A percentile compares a stretch with the other conserved stretches of the same genome.
Conservation (phyloP, 169 alveolate genomes). For the Hepatocystis sp. region DNA sequence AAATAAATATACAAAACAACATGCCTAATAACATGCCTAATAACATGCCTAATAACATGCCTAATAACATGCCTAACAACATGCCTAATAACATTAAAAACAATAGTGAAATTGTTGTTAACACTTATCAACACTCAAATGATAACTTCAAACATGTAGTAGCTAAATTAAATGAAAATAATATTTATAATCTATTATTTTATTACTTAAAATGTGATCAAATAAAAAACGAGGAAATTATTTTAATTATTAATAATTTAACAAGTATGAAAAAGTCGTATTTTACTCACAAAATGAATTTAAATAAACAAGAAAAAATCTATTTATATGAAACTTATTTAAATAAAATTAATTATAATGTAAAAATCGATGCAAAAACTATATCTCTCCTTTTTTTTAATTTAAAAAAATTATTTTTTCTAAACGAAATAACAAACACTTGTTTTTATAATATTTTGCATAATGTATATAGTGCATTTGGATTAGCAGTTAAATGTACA, state of each 20-base stretch:
- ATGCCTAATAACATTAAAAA: too few relatives aligned
- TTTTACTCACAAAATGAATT: conserved; percentile 30
- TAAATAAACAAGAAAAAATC: conserved; percentile 9
- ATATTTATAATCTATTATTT: conserved; percentile 20
- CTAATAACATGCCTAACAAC: too few relatives aligned
- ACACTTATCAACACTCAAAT: too few relatives aligned
- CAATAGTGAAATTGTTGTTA: too few relatives aligned
- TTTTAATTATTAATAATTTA: conserved; percentile 18
- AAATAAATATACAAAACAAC: too few relatives aligned
- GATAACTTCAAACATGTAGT: too few relatives aligned
- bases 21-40: too few relatives aligned
- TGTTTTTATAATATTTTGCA: neutral
- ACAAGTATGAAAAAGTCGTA: neutral
- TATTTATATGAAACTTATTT: conserved; percentile 19
- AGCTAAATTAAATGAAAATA: conserved; percentile 16
- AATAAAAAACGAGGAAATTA: conserved; percentile 20
- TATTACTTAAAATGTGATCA: conserved; percentile 11
- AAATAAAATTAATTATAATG: conserved; percentile 10
- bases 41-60: too few relatives aligned
- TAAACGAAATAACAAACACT: conserved; percentile 13
- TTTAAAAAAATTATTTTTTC: conserved; percentile 11
- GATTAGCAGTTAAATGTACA: neutral
- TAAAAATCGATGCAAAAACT: conserved; percentile 1
- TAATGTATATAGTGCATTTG: neutral
- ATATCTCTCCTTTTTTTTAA: conserved; percentile 32